Evolutionary conservation across 768 basidiomycete genomes (phyloP).

Genomic region (Dentipellis fragilis): DNA sequence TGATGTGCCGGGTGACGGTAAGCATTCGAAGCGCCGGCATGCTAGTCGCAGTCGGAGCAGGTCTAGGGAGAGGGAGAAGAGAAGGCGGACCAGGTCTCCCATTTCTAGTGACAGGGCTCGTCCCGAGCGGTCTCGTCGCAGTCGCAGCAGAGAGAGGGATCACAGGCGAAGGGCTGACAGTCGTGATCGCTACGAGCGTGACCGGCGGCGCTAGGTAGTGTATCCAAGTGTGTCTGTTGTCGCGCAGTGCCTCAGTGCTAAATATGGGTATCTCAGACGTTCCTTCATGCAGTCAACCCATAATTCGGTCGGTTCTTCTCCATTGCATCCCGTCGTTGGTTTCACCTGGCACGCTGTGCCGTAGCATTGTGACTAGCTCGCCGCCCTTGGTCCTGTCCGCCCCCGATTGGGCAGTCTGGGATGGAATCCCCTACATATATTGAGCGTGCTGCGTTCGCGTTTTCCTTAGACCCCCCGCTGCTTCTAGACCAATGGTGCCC

Average conservation of each 20-base stretch:
- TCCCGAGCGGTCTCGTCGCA: background rate
- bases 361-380: background rate
- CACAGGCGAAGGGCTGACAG: background rate
- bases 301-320: background rate
- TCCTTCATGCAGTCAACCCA: background rate
- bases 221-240: background rate
- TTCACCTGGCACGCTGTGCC: background rate
- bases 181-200: constrained; percentile 5
- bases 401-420: too few relatives aligned
- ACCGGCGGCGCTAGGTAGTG: constrained; percentile 5
- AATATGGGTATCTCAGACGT: background rate
- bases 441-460: background rate
- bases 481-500: background rate
- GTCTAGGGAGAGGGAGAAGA: constrained; percentile 18
- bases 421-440: too few relatives aligned
- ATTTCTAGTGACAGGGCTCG: constrained; percentile 18
- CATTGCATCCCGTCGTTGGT: background rate
- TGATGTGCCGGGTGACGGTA: constrained; percentile 40
- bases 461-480: background rate
- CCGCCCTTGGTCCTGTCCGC: background rate
- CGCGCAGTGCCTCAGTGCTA: background rate
- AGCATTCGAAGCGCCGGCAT: constrained; percentile 19
- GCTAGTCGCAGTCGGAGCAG: constrained; percentile 42
- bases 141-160: constrained; percentile 10
- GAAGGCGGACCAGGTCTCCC: constrained; percentile 17